Base-by-base conservation (phyloP, 148 eudicot genomes). In the Diospyros lotus region DNA sequence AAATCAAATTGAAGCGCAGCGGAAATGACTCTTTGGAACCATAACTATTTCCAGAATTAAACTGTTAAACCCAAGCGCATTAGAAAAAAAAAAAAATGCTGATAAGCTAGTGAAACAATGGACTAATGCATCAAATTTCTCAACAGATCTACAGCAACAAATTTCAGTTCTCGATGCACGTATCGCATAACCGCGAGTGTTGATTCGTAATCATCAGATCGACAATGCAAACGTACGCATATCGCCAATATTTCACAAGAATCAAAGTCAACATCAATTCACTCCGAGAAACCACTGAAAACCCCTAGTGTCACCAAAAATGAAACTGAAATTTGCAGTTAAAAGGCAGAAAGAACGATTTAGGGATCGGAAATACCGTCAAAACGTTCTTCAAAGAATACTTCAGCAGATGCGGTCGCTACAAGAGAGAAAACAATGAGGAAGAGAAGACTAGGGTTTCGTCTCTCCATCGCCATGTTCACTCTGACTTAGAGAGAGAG, bases 381-480 rank as follows among this genome's bases (percentile, higher is more conserved):
- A 43, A 94, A 94, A 18, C 95, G 91, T 76, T 94, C 98, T 71
- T 94, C 95, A 83, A 91, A 94, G 87, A 90, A 76, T 6, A 91
- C 95, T 68, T 84, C 76, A 48, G 97, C 89, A 11, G 93, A 87
- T 4, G 87, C 81, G 58, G 82, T 56, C 43, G 90, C 83, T 66
- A 90, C 51, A 64, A 88, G 85, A 73, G 89, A 92, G 80, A 91
- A 84, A 10, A 77, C 72, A 15, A 78, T 15, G 72, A 94, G 89
- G 74, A 89, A 79, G 85, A 94, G 77, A 69, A 77, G 64, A 70
- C 8, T 85, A 88, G 86, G 88, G 90, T 85, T 86, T 38, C 77
- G 79, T 72, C 84, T 44, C 72, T 69, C 77, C 68, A 68, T 77
- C 89, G 82, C 91, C 98, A 90, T 94, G 54, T 82, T 79, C 81